Percentiles rank a stretch among this genome's conserved stretches.
Conservation (phyloP, 306 rosid species). For the Trifolium fragiferum region DNA sequence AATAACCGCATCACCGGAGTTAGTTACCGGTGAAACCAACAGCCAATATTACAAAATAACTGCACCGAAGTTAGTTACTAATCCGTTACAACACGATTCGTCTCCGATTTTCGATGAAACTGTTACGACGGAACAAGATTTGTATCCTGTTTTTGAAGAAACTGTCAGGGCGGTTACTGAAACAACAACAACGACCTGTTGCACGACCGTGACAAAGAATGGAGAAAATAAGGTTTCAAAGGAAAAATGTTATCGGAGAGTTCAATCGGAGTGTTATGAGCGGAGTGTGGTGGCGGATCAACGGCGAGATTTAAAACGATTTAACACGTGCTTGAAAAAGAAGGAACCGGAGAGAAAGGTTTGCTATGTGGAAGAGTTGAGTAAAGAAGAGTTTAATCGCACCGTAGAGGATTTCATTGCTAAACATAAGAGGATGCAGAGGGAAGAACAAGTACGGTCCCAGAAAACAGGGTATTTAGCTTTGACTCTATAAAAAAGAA, state of each 20-base stretch:
- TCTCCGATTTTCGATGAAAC: too few relatives aligned
- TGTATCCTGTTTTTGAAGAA: constrained; percentile 4
- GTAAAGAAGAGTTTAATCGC: constrained; percentile 69
- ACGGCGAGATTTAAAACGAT: constrained; percentile 40
- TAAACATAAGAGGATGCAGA: constrained; percentile 47
- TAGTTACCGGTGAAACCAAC: constrained; percentile 30
- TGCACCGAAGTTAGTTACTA: not conserved
- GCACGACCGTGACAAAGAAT: not conserved
- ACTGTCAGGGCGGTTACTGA: constrained; percentile 43
- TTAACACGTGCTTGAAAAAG: constrained; percentile 21
- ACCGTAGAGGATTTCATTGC: constrained; percentile 64
- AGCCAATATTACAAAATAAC: constrained; percentile 24
- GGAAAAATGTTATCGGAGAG: constrained; percentile 53
- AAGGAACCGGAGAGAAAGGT: constrained; percentile 24
- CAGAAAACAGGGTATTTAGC: constrained; percentile 34
- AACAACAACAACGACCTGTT: constrained; percentile 25
- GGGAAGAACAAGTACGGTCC: constrained; percentile 41
- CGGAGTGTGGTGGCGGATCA: constrained; percentile 34
- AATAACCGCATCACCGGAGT: not conserved
- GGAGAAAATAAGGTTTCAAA: constrained; percentile 26
- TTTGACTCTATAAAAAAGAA: not conserved
- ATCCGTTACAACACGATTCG: not conserved
- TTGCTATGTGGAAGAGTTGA: constrained; percentile 54
- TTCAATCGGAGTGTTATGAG: constrained; percentile 53
- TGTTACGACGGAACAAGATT: not conserved